Evolutionary conservation across 352 stramenopile species (phyloP), one percentile per base, ranked within the genome.

Genomic region (Phytophthora gonapodyides): DNA sequence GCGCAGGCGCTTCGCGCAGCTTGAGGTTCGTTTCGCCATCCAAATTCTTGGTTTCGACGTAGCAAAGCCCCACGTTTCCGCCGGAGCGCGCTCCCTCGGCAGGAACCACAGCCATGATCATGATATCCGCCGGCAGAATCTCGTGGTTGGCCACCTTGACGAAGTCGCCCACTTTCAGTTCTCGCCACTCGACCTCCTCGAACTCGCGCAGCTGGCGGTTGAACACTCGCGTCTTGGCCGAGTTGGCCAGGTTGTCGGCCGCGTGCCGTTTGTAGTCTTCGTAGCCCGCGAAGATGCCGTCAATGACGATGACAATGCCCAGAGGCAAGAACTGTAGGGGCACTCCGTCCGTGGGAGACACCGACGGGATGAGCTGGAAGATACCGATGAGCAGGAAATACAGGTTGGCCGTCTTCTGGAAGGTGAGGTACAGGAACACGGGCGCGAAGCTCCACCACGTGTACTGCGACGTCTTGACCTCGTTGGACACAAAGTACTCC

Each of bases 351-450:
- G 88, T 96, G 0, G 87, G 87, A 0, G 83, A 94, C 8, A 96
- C 86, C 5, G 79, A 72, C 1, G 87, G 87, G 55, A 95, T 91
- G 71, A 93, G 80, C 65, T 96, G 85, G 64, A 96, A 89, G 43
- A 96, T 89, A n/a, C 84, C 84, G 55, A 96, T 94, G 11, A 93
- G 71, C 35, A 96, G 50, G 54, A 96, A 96, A 61, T 96, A 96
- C 55, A 96, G 44, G 58, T 96, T 95, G 21, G 88, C 88, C 0
- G 83, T 94, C 74, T 94, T 94, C 67, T 90, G 80, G 70, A 96
- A 96, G 34, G 83, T 93, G 34, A 92, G 52, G 45, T 92, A 95
- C 16, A 96, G 62, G 44, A 96, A 96, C 38, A 96, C 83, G 0
- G 88, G 88, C 19, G 91, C 73, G 60, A 96, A 94, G 58, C 78